These are phyloP conservation scores for Candida morakotiae DNA, from an alignment of 805 yeast species.

Conservation along the genomic window DNA sequence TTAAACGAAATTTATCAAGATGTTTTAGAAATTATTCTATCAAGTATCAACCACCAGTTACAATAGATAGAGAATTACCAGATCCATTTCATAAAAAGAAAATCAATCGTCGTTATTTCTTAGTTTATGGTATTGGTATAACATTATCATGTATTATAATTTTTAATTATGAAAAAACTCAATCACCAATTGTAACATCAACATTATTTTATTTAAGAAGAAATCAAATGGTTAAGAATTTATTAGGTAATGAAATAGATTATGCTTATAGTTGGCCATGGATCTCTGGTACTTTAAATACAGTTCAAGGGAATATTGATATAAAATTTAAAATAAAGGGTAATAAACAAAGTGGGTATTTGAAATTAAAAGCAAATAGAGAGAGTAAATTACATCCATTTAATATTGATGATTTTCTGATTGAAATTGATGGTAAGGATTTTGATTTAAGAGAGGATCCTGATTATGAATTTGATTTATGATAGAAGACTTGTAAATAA, in stretches of 20 bases:
- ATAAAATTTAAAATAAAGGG: constrained; percentile 72
- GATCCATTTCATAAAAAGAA: constrained; percentile 61
- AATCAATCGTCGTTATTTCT: constrained; percentile 51
- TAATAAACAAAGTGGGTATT: constrained; percentile 47
- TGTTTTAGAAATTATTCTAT: not conserved
- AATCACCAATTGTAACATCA: constrained; percentile 84
- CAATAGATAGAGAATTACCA: constrained; percentile 78
- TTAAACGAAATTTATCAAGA: not conserved
- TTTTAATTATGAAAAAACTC: constrained; percentile 89
- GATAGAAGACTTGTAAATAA: constrained; percentile 3
- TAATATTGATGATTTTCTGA: constrained; percentile 28
- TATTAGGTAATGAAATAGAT: constrained; percentile 71
- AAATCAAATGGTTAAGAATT: constrained; percentile 56
- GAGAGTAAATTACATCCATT: constrained; percentile 49
- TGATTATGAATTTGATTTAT: constrained; percentile 9
- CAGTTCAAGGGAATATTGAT: constrained; percentile 77
- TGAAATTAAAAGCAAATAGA: constrained; percentile 69
- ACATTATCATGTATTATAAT: constrained; percentile 48
- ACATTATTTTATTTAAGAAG: constrained; percentile 83
- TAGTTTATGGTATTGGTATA: constrained; percentile 37
- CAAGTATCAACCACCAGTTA: constrained; percentile 9
- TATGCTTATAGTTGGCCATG: constrained; percentile 80
- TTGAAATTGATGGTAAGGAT: constrained; percentile 20
- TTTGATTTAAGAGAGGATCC: constrained; percentile 11
- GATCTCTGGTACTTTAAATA: constrained; percentile 81